phyloP scores from a whole-genome alignment of 140 eudicot species.

The Senecio squalidus region DNA sequence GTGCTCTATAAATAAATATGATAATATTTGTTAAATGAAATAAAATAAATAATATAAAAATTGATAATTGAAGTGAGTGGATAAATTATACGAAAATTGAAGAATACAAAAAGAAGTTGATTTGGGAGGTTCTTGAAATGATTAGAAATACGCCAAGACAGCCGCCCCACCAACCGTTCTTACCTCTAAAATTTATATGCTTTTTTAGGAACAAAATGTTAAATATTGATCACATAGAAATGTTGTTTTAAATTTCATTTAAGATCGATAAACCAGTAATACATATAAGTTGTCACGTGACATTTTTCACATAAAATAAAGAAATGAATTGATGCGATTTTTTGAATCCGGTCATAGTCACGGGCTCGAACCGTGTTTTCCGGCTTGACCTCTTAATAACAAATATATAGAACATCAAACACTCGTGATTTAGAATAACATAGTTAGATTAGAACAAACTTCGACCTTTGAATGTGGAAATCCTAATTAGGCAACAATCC shows the following conservation, averaged over 20 bases:
- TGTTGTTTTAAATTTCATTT: conserved; percentile 10
- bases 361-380: too few species aligned
- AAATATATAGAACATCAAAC: neutral
- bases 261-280: neutral
- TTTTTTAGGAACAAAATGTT: conserved; percentile 2
- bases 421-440: neutral
- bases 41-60: neutral
- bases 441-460: conserved; percentile 28
- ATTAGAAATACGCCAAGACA: conserved; percentile 32
- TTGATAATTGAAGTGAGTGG: conserved; percentile 30
- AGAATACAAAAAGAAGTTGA: conserved; percentile 19
- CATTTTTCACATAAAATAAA: too few species aligned
- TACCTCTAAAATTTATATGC: neutral
- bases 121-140: conserved; percentile 48
- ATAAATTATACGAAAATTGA: conserved; percentile 1
- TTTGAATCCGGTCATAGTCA: too few species aligned
- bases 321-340: too few species aligned
- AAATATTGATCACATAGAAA: neutral
- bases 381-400: neutral
- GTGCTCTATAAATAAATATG: neutral
- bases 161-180: conserved; percentile 44
- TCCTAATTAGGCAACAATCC: conserved; percentile 24
- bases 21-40: neutral
- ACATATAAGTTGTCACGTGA: too few species aligned
- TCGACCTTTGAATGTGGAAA: conserved; percentile 24